These are phyloP conservation scores for Aspergillus proliferans DNA, from an alignment of 2,329 filamentous ascomycete species.

Conservation along the genomic window DNA sequence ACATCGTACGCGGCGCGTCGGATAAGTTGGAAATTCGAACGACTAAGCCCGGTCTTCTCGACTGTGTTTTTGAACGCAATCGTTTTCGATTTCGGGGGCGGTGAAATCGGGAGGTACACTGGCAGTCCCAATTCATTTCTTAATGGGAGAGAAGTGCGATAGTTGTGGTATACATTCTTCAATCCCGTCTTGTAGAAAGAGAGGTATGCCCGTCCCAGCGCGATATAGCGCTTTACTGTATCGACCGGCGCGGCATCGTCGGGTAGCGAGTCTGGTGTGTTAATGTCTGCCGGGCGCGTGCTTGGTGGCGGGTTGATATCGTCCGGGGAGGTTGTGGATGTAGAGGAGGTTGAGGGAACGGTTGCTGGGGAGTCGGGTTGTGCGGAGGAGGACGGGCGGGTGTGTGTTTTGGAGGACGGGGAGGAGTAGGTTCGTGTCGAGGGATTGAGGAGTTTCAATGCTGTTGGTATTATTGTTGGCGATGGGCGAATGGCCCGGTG, in stretches of 20 bases:
- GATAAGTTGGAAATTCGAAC: slow-evolving; percentile 66
- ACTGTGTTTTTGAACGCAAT: slow-evolving; percentile 11
- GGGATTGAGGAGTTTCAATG: background rate
- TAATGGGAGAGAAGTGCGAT: slow-evolving; percentile 31
- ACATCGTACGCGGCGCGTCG: slow-evolving; percentile 65
- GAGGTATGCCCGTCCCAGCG: slow-evolving; percentile 67
- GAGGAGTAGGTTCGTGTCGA: slow-evolving; percentile 5
- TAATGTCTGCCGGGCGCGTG: slow-evolving; percentile 66
- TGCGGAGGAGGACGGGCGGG: slow-evolving; percentile 13
- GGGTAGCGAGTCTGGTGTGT: slow-evolving; percentile 52
- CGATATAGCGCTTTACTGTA: slow-evolving; percentile 28
- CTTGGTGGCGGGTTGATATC: slow-evolving; percentile 64
- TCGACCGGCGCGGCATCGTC: slow-evolving; percentile 37
- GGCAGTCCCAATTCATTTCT: slow-evolving; percentile 25
- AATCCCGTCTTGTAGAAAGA: slow-evolving; percentile 84
- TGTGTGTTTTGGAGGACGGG: slow-evolving; percentile 12
- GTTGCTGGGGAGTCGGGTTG: slow-evolving; percentile 8
- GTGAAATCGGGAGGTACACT: slow-evolving; percentile 23
- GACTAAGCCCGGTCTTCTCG: slow-evolving; percentile 38
- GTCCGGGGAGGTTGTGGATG: slow-evolving; percentile 13
- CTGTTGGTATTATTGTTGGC: background rate
- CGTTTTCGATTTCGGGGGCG: slow-evolving; percentile 4
- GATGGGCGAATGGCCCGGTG: slow-evolving; percentile 3
- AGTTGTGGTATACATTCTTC: slow-evolving; percentile 66
- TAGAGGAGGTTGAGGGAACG: slow-evolving; percentile 13